Evolutionary conservation across 306 rosid genomes (phyloP).

Genomic region (Sicyos edulis): DNA sequence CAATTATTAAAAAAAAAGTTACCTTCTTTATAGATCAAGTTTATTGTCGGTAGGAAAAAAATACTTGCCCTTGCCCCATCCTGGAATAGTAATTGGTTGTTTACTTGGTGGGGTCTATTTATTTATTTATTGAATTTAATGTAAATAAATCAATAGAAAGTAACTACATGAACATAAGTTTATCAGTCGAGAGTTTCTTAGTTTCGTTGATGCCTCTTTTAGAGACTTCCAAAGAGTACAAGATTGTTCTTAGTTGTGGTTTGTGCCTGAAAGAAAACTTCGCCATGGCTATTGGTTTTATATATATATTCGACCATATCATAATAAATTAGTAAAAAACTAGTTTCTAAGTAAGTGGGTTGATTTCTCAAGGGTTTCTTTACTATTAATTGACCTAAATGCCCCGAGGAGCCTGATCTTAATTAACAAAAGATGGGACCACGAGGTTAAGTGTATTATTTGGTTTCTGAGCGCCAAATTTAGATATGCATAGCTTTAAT

Average conservation of each 20-base stretch:
- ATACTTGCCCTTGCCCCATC: neutral
- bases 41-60: constrained; percentile 6
- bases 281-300: neutral
- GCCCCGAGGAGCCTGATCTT: neutral
- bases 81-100: neutral
- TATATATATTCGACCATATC: too few relatives aligned
- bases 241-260: neutral
- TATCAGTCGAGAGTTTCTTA: neutral
- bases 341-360: too few relatives aligned
- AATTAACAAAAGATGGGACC: neutral
- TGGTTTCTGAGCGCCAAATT: neutral
- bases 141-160: neutral
- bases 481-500: neutral
- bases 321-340: too few relatives aligned
- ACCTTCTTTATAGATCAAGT: neutral
- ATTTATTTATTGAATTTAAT: neutral
- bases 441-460: neutral
- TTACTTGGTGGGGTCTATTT: neutral
- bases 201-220: neutral
- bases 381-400: neutral
- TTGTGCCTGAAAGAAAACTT: neutral
- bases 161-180: neutral
- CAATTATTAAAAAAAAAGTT: too few relatives aligned
- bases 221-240: neutral
- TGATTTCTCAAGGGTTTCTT: too few relatives aligned